Conservation (phyloP, 1,139 yeast genomes). For the Magnusiomyces paraingens region DNA sequence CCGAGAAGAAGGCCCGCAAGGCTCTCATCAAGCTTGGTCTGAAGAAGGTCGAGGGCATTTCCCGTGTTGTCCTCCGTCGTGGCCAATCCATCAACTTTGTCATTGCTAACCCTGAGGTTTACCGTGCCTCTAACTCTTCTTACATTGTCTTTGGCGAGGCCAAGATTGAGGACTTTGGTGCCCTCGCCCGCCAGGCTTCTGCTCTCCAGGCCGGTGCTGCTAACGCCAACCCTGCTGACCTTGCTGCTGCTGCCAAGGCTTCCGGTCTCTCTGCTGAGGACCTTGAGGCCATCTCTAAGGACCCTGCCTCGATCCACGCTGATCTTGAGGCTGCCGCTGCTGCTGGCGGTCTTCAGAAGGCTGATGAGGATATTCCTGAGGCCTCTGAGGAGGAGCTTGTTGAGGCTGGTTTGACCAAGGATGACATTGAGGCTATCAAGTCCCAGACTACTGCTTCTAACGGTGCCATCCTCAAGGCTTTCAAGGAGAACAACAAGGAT, state of each 20-base stretch:
- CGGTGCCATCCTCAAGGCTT: slow-evolving; percentile 69
- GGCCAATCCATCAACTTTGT: slow-evolving; percentile 76
- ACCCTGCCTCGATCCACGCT: slow-evolving; percentile 80
- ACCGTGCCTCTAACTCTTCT: slow-evolving; percentile 85
- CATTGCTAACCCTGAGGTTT: slow-evolving; percentile 92
- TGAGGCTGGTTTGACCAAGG: slow-evolving; percentile 71
- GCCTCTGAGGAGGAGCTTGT: slow-evolving; percentile 69
- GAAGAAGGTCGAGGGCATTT: slow-evolving; percentile 85
- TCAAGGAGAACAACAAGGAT: slow-evolving; percentile 85
- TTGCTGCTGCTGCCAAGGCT: slow-evolving; percentile 16
- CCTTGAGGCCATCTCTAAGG: slow-evolving; percentile 52
- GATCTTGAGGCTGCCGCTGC: slow-evolving; percentile 81
- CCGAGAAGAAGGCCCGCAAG: slow-evolving; percentile 96
- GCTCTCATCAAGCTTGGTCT: slow-evolving; percentile 82
- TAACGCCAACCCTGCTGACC: neutral
- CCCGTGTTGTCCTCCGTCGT: slow-evolving; percentile 95
- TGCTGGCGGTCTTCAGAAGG: slow-evolving; percentile 29
- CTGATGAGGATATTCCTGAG: slow-evolving; percentile 34
- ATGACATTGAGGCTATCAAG: slow-evolving; percentile 73
- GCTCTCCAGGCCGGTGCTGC: slow-evolving; percentile 3
- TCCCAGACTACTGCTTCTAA: slow-evolving; percentile 88
- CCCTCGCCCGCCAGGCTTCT: slow-evolving; percentile 2
- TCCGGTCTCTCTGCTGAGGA: slow-evolving; percentile 32
- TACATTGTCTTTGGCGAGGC: slow-evolving; percentile 88
- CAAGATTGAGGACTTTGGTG: slow-evolving; percentile 44